Evolutionary conservation across 2,329 filamentous ascomycete genomes (phyloP).

Genomic region (Dryadomyces quercivorus): DNA sequence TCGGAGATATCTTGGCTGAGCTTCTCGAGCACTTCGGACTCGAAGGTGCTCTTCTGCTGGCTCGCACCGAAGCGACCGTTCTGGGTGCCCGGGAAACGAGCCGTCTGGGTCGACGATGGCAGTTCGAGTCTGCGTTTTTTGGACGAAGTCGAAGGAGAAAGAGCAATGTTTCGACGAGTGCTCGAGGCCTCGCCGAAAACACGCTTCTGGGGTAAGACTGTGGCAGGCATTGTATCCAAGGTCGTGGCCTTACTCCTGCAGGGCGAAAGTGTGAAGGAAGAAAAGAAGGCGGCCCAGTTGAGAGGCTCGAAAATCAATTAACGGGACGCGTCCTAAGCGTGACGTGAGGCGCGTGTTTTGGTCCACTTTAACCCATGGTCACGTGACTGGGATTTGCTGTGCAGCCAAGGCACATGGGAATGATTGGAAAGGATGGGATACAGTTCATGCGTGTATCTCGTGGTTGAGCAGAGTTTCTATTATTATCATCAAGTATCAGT

Average conservation of each 20-base stretch:
- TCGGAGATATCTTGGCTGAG: constrained; percentile 85
- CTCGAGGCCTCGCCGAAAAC: constrained; percentile 57
- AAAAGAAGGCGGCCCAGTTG: background rate
- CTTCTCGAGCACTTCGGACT: constrained; percentile 88
- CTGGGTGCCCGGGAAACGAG: constrained; percentile 50
- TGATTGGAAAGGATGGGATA: too few species aligned
- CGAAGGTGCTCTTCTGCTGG: constrained; percentile 80
- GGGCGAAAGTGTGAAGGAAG: background rate
- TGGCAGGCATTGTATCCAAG: constrained; percentile 30
- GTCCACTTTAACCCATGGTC: constrained; percentile 4
- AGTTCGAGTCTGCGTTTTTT: constrained; percentile 80
- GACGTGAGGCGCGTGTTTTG: constrained; percentile 14
- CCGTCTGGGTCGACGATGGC: constrained; percentile 40
- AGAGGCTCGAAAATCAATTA: constrained; percentile 9
- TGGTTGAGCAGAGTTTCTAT: too few species aligned
- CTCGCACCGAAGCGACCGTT: constrained; percentile 57
- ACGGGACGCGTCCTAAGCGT: constrained; percentile 16
- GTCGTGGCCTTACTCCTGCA: background rate
- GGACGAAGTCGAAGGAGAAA: constrained; percentile 40
- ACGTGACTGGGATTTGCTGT: constrained; percentile 5
- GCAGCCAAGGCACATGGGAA: too few species aligned
- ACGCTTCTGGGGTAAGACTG: constrained; percentile 56
- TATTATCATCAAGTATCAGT: too few species aligned
- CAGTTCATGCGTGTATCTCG: too few species aligned
- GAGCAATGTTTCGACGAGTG: constrained; percentile 45